Evolutionary conservation across 2,329 filamentous ascomycete species (phyloP).

Genomic region (Aspergillus melleus): DNA sequence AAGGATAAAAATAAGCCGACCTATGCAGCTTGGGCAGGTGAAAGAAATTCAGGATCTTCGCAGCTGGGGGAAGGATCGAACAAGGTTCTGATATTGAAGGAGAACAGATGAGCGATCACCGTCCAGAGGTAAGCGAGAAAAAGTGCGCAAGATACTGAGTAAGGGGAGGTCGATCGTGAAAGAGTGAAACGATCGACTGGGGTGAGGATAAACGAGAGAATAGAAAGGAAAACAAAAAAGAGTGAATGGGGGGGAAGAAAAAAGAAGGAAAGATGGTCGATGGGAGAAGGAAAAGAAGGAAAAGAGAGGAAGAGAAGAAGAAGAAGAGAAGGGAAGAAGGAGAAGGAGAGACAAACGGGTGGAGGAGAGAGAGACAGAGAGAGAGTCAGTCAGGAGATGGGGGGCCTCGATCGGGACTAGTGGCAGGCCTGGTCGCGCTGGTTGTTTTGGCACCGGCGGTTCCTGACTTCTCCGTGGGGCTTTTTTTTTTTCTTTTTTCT

Average conservation of each 20-base stretch:
- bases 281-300: conserved; percentile 18
- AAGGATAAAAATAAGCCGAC: conserved; percentile 34
- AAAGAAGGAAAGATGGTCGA: conserved; percentile 28
- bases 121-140: conserved; percentile 39
- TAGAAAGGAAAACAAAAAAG: conserved; percentile 29
- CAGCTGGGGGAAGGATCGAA: conserved; percentile 18
- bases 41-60: conserved; percentile 20
- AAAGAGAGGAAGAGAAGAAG: conserved; percentile 16
- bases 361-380: conserved; percentile 9
- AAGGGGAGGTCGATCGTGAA: conserved; percentile 49
- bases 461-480: conserved; percentile 20
- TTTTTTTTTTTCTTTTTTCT: conserved; percentile 2
- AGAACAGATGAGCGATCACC: conserved; percentile 20
- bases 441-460: conserved; percentile 17
- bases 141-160: conserved; percentile 21
- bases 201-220: conserved; percentile 26
- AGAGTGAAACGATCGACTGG: conserved; percentile 52
- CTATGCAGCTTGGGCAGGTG: conserved; percentile 36
- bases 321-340: conserved; percentile 17
- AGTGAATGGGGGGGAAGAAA: conserved; percentile 32
- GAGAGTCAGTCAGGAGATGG: conserved; percentile 20
- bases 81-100: neutral
- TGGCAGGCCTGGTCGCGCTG: conserved; percentile 7
- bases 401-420: conserved; percentile 13
- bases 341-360: conserved; percentile 14